Evolutionary conservation across 768 basidiomycete species (phyloP).

Genomic region (Kwoniella sp.): DNA sequence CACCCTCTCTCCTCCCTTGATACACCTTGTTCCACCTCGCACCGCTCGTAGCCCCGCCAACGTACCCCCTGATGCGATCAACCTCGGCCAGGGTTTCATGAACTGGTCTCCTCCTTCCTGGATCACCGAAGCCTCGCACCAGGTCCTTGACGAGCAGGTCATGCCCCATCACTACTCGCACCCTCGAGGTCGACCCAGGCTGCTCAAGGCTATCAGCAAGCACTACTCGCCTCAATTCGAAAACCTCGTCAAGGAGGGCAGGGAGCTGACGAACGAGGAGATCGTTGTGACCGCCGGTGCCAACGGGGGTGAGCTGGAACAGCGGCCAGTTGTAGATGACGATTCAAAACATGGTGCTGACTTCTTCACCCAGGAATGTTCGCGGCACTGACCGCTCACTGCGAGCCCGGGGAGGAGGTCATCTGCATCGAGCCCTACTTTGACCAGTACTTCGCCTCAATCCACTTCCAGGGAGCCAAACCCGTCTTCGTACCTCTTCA

Average conservation of each 20-base stretch:
- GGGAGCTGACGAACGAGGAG: constrained; percentile 78
- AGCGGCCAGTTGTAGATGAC: too few relatives aligned
- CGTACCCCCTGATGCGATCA: constrained; percentile 85
- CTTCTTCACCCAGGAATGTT: constrained; percentile 89
- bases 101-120: constrained; percentile 51
- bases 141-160: constrained; percentile 42
- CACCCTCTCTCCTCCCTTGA: background rate
- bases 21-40: constrained; percentile 2
- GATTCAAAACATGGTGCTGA: too few relatives aligned
- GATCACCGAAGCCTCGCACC: constrained; percentile 41
- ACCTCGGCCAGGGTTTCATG: constrained; percentile 69
- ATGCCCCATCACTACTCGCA: constrained; percentile 56
- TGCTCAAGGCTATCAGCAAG: constrained; percentile 78
- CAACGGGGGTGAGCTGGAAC: constrained; percentile 77
- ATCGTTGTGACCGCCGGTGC: constrained; percentile 94
- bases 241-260: constrained; percentile 53
- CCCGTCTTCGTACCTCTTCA: constrained; percentile 94
- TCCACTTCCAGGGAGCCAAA: constrained; percentile 87
- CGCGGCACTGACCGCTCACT: constrained; percentile 83
- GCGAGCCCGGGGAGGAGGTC: constrained; percentile 90
- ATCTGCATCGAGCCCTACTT: constrained; percentile 99
- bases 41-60: constrained; percentile 76
- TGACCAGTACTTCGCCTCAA: constrained; percentile 88
- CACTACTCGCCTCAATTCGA: constrained; percentile 66
- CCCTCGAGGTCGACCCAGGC: constrained; percentile 78